Base-by-base conservation (phyloP, 75 land plant genomes). In the Azolla pinnata region DNA sequence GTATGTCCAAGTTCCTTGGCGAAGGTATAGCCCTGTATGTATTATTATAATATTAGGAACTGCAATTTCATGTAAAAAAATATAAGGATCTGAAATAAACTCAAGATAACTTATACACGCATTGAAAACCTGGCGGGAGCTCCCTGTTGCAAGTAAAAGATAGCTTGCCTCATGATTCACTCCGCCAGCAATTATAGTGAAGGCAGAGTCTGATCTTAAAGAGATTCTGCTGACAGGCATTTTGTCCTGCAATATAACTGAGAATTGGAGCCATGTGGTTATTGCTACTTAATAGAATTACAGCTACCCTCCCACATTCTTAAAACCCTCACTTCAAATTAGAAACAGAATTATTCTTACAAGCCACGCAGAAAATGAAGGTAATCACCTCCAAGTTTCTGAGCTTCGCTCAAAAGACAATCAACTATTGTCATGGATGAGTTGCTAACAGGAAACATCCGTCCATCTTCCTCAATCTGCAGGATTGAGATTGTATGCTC, bases 391-490 rank as follows among this genome's bases (percentile, higher is more conserved):
- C 81, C 85, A 33, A 54, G 60, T 49, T 56, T 61, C 5, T 58
- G 70, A 24, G 87, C 96, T 62, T 93, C 85, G 17, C 61, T 45
- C 23, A 93, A 63, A 33, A 93, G 96, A 54, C 98, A 93, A 49
- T 89, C 81, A 31, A 88, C 66, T 52, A 93, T 55, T 47, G 98
- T 80, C 26, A 83, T 58, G 44, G 98, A 93, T 51, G 56, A 66
- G 52, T 93, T 63, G 32, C 79, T 83, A 45, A 79, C 79, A 54
- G 98, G 98, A 62, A 93, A 93, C 47, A 93, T 81, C 63, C 98
- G 68, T 63, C 98, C 96, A 83, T 93, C 98, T 35, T 83, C 79
- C 63, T 93, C 98, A 30, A 63, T 77, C 98, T 85, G 60, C 58
- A 42, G 14, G 20, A 8, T 27, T n/a, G n/a, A n/a, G n/a, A n/a